Percentiles rank a stretch among this genome's conserved stretches.
Conservation (phyloP, 2,329 filamentous ascomycete species). For the Colletotrichum sp. region DNA sequence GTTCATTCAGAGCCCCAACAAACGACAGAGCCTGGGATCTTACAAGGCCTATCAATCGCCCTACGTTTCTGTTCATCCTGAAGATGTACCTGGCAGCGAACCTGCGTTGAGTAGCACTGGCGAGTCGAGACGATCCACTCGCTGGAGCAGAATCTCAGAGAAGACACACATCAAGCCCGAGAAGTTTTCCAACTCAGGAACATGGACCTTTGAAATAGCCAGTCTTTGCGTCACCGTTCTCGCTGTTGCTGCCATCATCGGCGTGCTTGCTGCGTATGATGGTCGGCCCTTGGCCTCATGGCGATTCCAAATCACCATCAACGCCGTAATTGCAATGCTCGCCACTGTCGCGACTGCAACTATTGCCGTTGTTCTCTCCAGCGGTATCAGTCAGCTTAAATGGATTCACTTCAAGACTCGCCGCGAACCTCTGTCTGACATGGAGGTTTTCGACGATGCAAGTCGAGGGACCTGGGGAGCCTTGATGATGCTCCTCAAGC, state of each 20-base stretch:
- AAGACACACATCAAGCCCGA: background rate
- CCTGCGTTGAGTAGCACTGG: conserved; percentile 6
- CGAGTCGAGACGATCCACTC: conserved; percentile 3
- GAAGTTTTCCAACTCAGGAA: conserved; percentile 21
- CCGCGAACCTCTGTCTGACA: conserved; percentile 31
- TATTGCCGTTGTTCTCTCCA: conserved; percentile 33
- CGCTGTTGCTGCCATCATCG: conserved; percentile 32
- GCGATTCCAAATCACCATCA: conserved; percentile 36
- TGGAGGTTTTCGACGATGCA: conserved; percentile 37
- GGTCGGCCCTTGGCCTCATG: conserved; percentile 30
- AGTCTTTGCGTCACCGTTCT: conserved; percentile 28
- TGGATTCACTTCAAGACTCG: conserved; percentile 36
- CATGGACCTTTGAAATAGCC: conserved; percentile 32
- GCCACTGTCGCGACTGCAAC: conserved; percentile 32
- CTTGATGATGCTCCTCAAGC: conserved; percentile 28
- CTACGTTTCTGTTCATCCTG: background rate
- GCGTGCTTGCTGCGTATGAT: conserved; percentile 33
- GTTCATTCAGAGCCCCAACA: background rate
- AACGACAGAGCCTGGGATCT: background rate
- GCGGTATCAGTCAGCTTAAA: conserved; percentile 35
- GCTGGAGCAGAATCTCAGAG: conserved; percentile 12
- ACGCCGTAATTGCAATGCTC: conserved; percentile 35
- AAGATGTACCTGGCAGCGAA: conserved; percentile 1
- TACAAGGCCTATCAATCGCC: conserved; percentile 5
- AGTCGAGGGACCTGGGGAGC: conserved; percentile 35